Evolutionary conservation across 2,329 filamentous ascomycete species (phyloP), one percentile per base, ranked within the genome.

Genomic region (Alternaria ventricosa): DNA sequence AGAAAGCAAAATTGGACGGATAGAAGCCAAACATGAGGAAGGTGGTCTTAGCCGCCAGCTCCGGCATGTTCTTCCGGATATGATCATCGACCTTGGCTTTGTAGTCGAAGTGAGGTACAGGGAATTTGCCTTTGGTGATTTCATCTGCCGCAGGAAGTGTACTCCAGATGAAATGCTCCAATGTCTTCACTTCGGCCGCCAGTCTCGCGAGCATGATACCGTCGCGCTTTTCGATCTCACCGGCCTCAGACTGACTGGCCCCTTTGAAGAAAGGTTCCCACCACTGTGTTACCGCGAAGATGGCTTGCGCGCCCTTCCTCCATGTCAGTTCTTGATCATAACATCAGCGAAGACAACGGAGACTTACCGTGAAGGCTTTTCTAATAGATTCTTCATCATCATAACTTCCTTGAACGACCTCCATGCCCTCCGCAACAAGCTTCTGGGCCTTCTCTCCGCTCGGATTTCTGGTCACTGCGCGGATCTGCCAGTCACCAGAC

Each of bases 401-500:
- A 8, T 64, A 58, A 41, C 61, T 50, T 11, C 51, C 68, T 57
- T 63, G 43, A 2, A 82, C 73, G 15, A 83, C 68, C 43, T 84
- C 81, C 27, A 81, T 70, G 18, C 80, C 81, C 45, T 67, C 65
- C 0, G 57, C 66, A n/a, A 68, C 65, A 27, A 81, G 74, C 5
- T 53, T 57, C 20, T 66, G 57, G 10, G 71, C 64, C 22, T 64
- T 64, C 20, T 46, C 15, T n/a, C 64, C 68, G 3, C 57, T 36
- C 1, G 43, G 12, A 77, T 67, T 83, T 78, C 72, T 80, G 74
- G 85, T 23, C 81, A 87, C 70, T 82, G 84, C 13, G 80, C 85
- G 51, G 76, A 86, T 61, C 81, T 84, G 75, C 84, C 85, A 79
- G 81, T 81, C 30, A 78, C 81, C 12, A 82, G 83, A 57, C 43